Evolutionary conservation across 805 yeast genomes (phyloP).

Genomic region (Metschnikowia arizonensis): DNA sequence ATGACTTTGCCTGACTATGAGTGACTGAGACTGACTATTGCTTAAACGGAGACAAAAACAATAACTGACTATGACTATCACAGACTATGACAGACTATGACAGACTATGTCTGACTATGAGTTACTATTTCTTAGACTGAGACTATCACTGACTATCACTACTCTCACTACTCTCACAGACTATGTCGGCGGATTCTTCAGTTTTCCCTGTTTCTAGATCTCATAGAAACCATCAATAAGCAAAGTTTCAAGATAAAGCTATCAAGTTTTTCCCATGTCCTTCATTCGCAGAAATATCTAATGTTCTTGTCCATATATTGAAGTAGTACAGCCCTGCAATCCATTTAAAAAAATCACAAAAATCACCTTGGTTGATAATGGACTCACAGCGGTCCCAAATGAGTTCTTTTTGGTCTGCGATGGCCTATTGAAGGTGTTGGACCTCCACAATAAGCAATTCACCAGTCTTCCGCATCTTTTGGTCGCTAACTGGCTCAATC

Average conservation of each 20-base stretch:
- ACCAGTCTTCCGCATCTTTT: conserved; percentile 48
- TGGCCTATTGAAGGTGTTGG: conserved; percentile 44
- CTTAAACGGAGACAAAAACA: no score
- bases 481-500: conserved; percentile 27
- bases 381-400: conserved; percentile 9
- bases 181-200: no score
- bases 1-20: no score
- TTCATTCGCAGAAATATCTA: conserved; percentile 11
- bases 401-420: conserved; percentile 13
- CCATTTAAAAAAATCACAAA: conserved; percentile 13
- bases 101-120: no score
- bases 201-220: conserved; percentile 10
- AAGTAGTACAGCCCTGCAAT: conserved; percentile 7
- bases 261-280: conserved; percentile 10
- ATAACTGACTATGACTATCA: no score
- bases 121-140: no score
- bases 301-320: conserved; percentile 11
- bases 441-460: conserved; percentile 59
- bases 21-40: no score
- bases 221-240: conserved; percentile 13
- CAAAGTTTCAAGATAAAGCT: conserved; percentile 14
- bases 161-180: no score
- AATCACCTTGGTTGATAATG: conserved; percentile 10
- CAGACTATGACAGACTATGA: no score
- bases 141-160: no score